Evolutionary conservation across 176 grass and related monocot genomes (phyloP).

Genomic region (Musa schizocarpa): DNA sequence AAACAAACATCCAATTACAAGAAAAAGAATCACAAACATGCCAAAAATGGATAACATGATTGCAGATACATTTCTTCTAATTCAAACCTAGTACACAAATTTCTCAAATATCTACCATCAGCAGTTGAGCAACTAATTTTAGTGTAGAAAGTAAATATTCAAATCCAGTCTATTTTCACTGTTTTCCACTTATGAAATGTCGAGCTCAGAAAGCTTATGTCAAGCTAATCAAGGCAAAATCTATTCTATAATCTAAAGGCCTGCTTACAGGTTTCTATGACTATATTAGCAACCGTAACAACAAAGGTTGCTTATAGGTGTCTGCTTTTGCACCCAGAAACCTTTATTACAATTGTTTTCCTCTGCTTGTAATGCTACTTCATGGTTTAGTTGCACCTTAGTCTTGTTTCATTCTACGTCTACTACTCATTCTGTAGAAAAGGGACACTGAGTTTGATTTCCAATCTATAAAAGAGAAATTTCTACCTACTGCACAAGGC

Average conservation of each 20-base stretch:
- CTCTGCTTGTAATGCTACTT: neutral
- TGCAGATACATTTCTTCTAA: too few relatives aligned
- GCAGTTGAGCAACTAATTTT: too few relatives aligned
- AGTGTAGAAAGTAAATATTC: too few relatives aligned
- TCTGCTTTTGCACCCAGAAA: neutral
- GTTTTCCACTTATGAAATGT: too few relatives aligned
- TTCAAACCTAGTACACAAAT: too few relatives aligned
- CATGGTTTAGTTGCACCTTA: neutral
- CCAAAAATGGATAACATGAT: too few relatives aligned
- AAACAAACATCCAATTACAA: too few relatives aligned
- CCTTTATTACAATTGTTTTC: neutral
- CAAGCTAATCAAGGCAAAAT: neutral
- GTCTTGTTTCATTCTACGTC: neutral
- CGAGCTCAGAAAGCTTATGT: too few relatives aligned
- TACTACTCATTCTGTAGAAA: neutral
- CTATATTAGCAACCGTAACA: neutral
- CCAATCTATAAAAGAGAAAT: neutral
- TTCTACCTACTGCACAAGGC: neutral
- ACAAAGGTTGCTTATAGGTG: neutral
- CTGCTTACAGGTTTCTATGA: neutral
- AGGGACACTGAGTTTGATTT: neutral
- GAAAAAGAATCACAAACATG: too few relatives aligned
- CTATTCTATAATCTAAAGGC: neutral
- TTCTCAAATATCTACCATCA: too few relatives aligned
- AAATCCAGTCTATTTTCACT: too few relatives aligned